phyloP scores from a whole-genome alignment of 1,139 yeast genomes.

The Meyerozyma guilliermondii region DNA sequence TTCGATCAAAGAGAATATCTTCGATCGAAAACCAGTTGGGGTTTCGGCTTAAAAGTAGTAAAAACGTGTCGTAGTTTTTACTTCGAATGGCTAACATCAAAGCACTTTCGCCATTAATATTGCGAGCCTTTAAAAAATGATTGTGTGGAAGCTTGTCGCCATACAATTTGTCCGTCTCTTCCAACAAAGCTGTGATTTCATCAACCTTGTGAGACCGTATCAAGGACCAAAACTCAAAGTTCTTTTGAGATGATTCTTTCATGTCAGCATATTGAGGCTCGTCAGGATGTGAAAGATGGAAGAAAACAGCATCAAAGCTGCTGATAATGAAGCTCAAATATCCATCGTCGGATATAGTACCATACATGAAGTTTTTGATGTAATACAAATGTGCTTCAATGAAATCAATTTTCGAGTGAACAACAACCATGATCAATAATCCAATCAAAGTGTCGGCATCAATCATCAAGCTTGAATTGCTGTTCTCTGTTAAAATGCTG shows the following conservation, averaged over 20 bases:
- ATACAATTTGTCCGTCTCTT: conserved; percentile 11
- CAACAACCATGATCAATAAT: conserved; percentile 64
- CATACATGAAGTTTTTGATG: conserved; percentile 52
- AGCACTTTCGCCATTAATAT: conserved; percentile 64
- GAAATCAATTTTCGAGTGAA: conserved; percentile 55
- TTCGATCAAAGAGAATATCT: conserved; percentile 61
- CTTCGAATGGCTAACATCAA: conserved; percentile 49
- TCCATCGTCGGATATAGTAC: conserved; percentile 25
- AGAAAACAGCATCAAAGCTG: conserved; percentile 77
- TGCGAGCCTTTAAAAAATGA: conserved; percentile 48
- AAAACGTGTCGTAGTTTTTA: conserved; percentile 39
- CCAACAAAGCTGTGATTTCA: conserved; percentile 21
- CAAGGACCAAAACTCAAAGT: conserved; percentile 50
- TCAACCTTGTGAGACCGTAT: conserved; percentile 28
- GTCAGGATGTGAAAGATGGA: conserved; percentile 45
- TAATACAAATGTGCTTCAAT: conserved; percentile 64
- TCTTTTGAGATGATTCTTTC: conserved; percentile 38
- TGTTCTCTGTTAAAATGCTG: conserved; percentile 38
- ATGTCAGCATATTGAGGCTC: conserved; percentile 35
- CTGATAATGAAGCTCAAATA: conserved; percentile 49
- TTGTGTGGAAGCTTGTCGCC: conserved; percentile 26
- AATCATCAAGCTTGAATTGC: conserved; percentile 24
- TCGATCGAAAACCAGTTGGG: conserved; percentile 55
- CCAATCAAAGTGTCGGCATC: conserved; percentile 85
- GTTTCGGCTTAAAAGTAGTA: conserved; percentile 37